Evolutionary conservation across 495 filamentous ascomycete species (phyloP).

Genomic region (Rostrohypoxylon terebratum): DNA sequence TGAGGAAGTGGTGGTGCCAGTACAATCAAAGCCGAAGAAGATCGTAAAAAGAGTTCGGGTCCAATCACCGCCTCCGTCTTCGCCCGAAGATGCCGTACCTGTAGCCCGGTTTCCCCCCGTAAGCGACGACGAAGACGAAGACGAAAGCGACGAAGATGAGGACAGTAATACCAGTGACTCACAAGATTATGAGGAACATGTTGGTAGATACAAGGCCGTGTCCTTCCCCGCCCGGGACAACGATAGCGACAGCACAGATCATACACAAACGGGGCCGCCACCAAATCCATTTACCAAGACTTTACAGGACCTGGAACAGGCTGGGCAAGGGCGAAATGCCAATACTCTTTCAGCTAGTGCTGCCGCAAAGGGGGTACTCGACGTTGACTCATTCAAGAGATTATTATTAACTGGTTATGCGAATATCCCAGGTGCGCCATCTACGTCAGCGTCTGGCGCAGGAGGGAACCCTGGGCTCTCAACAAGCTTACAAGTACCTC

Average conservation of each 20-base stretch:
- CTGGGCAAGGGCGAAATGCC: conserved; percentile 33
- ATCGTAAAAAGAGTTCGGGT: conserved; percentile 67
- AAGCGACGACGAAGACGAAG: conserved; percentile 38
- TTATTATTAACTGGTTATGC: conserved; percentile 70
- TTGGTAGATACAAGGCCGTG: conserved; percentile 45
- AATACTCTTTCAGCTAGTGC: conserved; percentile 33
- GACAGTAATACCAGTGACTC: conserved; percentile 44
- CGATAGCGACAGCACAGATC: conserved; percentile 7
- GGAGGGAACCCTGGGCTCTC: conserved; percentile 2
- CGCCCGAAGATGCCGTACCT: conserved; percentile 55
- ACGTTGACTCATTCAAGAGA: conserved; percentile 72
- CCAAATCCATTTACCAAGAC: conserved; percentile 66
- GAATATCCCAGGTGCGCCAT: conserved; percentile 41
- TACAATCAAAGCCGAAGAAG: conserved; percentile 59
- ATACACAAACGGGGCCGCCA: conserved; percentile 45
- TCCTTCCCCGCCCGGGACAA: conserved; percentile 17
- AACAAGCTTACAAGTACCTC: conserved; percentile 21
- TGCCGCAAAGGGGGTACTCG: conserved; percentile 58
- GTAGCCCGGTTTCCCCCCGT: conserved; percentile 48
- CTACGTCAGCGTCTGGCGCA: conserved; percentile 19
- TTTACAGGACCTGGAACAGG: conserved; percentile 56
- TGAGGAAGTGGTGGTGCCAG: conserved; percentile 32
- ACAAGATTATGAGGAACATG: conserved; percentile 38
- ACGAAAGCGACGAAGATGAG: conserved; percentile 39
- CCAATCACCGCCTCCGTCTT: conserved; percentile 66